Percentiles rank a stretch among this genome's conserved stretches.
Conservation (phyloP, 768 basidiomycete genomes). For the Myochromella boudieri region DNA sequence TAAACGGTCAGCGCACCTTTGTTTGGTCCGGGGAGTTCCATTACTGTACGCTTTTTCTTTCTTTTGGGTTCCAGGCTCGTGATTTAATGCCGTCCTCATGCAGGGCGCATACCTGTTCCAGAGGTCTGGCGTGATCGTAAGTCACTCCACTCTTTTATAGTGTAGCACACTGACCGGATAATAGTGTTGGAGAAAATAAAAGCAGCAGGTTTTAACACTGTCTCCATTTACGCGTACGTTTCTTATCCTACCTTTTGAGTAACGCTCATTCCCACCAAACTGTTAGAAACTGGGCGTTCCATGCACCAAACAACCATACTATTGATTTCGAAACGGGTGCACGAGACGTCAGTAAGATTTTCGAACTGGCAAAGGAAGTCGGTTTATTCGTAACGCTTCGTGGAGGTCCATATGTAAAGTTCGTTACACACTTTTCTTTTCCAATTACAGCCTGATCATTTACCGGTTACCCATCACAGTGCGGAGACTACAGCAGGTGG, state of each 20-base stretch:
- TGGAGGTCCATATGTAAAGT: conserved; percentile 11
- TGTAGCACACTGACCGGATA: neutral
- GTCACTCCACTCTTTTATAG: neutral
- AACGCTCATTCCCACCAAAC: neutral
- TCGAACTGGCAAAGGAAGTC: conserved; percentile 9
- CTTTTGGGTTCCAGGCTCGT: neutral
- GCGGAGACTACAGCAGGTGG: conserved; percentile 11
- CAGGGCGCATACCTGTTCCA: conserved; percentile 11
- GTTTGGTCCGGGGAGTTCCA: conserved; percentile 12
- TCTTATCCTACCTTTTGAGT: neutral
- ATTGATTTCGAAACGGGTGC: conserved; percentile 13
- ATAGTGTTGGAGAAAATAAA: conserved; percentile 10
- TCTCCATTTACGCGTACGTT: conserved; percentile 10
- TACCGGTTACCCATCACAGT: neutral
- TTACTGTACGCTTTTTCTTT: conserved; percentile 5
- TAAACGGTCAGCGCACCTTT: conserved; percentile 9
- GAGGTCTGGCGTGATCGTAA: conserved; percentile 11
- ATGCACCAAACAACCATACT: conserved; percentile 11
- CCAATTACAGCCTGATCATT: neutral
- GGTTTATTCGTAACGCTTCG: conserved; percentile 10
- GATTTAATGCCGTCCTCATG: neutral
- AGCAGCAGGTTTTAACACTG: conserved; percentile 10
- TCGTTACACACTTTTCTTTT: neutral
- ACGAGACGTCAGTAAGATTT: conserved; percentile 4
- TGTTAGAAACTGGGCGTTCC: conserved; percentile 8